Base-by-base conservation (phyloP, 495 filamentous ascomycete species). In the Friedmanniomyces simplex region DNA sequence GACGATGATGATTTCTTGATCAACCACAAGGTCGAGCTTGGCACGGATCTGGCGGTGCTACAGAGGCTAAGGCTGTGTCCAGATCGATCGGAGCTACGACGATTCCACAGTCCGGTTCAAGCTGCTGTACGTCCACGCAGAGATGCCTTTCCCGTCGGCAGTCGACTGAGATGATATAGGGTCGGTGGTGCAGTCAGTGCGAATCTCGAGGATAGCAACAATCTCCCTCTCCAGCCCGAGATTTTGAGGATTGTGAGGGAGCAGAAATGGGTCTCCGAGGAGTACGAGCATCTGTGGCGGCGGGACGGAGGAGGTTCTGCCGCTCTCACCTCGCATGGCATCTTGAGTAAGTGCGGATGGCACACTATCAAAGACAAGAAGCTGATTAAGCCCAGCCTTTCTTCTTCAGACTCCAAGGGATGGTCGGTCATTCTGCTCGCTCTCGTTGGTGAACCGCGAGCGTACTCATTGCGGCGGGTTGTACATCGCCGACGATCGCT, bases 251-350 rank as follows among this genome's bases (percentile, higher is more conserved):
- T 52, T 10, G 50, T 63, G 2, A 51, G 42, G 47, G 24, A 63
- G 21, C 56, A 63, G 32, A 50, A 58, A 8, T 63, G 61, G 61
- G 20, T 63, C 2, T 59, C 57, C 7, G 61, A 60, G 8, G 61
- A 63, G 48, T 63, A 63, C 36, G 61, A 63, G 50, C 61, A 63
- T 50, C 56, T 63, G 57, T 63, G 61, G 61, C 56, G 61, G 10
- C 43, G 61, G 39, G 61, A 63, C 51, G 56, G 57, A 10, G 61
- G 61, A 24, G 61, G 61, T 2, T 63, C 61, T 6, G 57, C 61
- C 0, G 14, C 22, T n/a, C 24, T 63, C 10, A 52, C 37, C 16
- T 57, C 53, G 3, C 61, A 63, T 54, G 52, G 57, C 30, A 54
- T 63, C 26, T 24, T 63, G 20, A 56, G 61, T 63, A 46, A 2